These are phyloP conservation scores for Lactarius sanguifluus DNA, from an alignment of 768 basidiomycete species.

Conservation along the genomic window DNA sequence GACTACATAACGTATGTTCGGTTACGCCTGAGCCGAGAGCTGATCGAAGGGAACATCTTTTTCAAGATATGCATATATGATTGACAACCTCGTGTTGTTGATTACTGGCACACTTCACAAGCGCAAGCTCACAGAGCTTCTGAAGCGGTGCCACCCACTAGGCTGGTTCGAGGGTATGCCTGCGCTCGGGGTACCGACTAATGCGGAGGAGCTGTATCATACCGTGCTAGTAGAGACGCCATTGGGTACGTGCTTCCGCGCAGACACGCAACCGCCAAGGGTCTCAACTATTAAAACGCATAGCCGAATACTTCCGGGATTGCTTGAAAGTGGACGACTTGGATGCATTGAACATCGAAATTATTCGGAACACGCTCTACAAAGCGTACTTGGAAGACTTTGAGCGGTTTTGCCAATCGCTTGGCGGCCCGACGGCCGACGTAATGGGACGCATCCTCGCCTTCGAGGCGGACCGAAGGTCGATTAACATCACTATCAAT, in stretches of 20 bases:
- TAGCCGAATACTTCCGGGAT: slow-evolving; percentile 94
- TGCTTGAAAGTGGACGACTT: slow-evolving; percentile 94
- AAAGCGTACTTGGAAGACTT: slow-evolving; percentile 99
- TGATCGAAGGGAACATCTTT: slow-evolving; percentile 9
- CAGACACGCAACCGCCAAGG: background rate
- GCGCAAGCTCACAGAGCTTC: slow-evolving; percentile 93
- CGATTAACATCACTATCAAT: slow-evolving; percentile 99
- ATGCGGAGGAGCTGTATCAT: slow-evolving; percentile 96
- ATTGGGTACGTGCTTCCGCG: slow-evolving; percentile 61
- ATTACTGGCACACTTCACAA: slow-evolving; percentile 98
- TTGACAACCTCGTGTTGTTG: slow-evolving; percentile 96
- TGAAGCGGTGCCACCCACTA: slow-evolving; percentile 95
- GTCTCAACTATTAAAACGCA: slow-evolving; percentile 2
- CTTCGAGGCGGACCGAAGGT: slow-evolving; percentile 96
- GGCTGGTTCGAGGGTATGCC: slow-evolving; percentile 99
- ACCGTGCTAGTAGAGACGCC: slow-evolving; percentile 98
- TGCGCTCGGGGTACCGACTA: slow-evolving; percentile 97
- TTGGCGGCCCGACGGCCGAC: slow-evolving; percentile 84
- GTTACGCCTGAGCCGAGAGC: background rate
- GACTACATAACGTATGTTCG: slow-evolving; percentile 93
- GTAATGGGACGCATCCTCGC: slow-evolving; percentile 90
- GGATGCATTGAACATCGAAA: slow-evolving; percentile 99
- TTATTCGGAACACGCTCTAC: slow-evolving; percentile 98
- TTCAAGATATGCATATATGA: slow-evolving; percentile 95
- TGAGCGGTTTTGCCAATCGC: slow-evolving; percentile 72